phyloP scores from a whole-genome alignment of 768 basidiomycete genomes.

The Tulasnella sp. region DNA sequence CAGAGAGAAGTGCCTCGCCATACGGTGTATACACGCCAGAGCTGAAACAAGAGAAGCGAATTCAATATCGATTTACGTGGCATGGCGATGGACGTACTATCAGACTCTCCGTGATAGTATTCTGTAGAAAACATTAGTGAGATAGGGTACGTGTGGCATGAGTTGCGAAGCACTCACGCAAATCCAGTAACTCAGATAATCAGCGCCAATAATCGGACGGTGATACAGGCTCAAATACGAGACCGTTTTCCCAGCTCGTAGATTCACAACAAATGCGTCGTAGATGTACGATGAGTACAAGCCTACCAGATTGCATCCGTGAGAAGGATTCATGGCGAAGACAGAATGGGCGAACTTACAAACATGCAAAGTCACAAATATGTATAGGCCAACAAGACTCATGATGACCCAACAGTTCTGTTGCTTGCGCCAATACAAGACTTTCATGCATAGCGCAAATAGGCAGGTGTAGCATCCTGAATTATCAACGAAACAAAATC shows the following conservation, averaged over 20 bases:
- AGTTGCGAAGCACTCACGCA: neutral
- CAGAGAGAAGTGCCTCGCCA: neutral
- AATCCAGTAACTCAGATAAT: neutral
- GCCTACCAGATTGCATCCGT: neutral
- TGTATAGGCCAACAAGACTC: neutral
- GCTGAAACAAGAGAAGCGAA: neutral
- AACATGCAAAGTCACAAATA: slow-evolving; percentile 9
- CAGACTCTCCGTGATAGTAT: slow-evolving; percentile 1
- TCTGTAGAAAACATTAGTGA: neutral
- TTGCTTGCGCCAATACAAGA: neutral
- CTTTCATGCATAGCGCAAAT: neutral
- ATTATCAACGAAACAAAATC: neutral
- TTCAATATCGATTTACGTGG: neutral
- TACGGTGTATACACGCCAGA: slow-evolving; percentile 13
- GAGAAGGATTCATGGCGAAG: neutral
- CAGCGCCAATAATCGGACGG: slow-evolving; percentile 3
- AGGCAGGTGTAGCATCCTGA: neutral
- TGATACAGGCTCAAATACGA: neutral
- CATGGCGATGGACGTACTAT: neutral
- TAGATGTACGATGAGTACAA: neutral
- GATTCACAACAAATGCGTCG: neutral
- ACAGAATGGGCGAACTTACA: neutral
- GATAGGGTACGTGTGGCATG: neutral
- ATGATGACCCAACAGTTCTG: neutral
- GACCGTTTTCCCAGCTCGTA: neutral